These are phyloP conservation scores for Corylus avellana DNA, from an alignment of 306 rosid species.

Conservation along the genomic window DNA sequence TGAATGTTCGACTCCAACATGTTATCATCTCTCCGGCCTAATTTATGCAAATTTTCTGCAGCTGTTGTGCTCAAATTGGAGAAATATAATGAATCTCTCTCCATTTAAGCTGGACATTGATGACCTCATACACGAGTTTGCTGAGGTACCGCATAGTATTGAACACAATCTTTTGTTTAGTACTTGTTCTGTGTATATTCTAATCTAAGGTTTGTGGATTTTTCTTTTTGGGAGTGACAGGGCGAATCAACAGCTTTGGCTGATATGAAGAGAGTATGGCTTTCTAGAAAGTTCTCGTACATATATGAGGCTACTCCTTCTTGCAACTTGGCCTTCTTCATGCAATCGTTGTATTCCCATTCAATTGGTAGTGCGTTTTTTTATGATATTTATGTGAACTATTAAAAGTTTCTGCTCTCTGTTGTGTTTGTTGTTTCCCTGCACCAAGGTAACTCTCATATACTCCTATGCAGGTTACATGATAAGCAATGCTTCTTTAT, in stretches of 20 bases:
- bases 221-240: conserved; percentile 41
- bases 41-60: not conserved
- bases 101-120: conserved; percentile 70
- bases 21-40: too few species aligned
- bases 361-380: conserved; percentile 51
- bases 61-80: not conserved
- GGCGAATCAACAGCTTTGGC: conserved; percentile 55
- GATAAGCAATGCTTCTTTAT: conserved; percentile 46
- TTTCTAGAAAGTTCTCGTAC: conserved; percentile 72
- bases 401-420: not conserved
- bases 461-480: conserved; percentile 61
- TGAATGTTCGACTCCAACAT: too few species aligned
- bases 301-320: conserved; percentile 77
- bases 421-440: conserved; percentile 10
- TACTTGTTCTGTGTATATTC: not conserved
- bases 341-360: conserved; percentile 83
- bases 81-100: conserved; percentile 40
- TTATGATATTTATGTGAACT: not conserved
- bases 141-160: conserved; percentile 39
- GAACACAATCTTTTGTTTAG: not conserved
- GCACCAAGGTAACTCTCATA: conserved; percentile 12
- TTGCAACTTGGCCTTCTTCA: conserved; percentile 71
- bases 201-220: not conserved
- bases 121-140: conserved; percentile 63
- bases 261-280: conserved; percentile 81